A percentile compares a stretch with the other conserved stretches of the same genome.
These are phyloP conservation scores for Sphagnum tenellum DNA, from an alignment of 225 moss, liverwort and hornwort species.

Conservation along the genomic window DNA sequence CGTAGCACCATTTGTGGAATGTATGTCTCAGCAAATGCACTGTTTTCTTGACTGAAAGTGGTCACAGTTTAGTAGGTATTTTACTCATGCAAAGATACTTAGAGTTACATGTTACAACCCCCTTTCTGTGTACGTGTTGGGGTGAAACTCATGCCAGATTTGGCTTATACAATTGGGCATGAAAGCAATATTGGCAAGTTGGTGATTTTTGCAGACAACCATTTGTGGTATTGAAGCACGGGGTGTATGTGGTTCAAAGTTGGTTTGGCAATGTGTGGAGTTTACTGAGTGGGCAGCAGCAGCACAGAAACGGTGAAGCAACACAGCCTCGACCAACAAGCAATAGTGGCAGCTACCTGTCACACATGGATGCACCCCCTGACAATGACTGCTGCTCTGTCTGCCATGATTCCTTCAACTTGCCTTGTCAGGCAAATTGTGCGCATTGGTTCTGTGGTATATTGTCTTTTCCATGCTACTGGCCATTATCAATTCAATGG, in stretches of 20 bases:
- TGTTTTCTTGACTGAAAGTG: too few species aligned
- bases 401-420: conserved; percentile 78
- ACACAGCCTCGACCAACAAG: conserved; percentile 19
- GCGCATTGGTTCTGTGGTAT: conserved; percentile 98
- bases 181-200: too few species aligned
- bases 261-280: conserved; percentile 66
- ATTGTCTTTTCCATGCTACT: conserved; percentile 3
- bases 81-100: too few species aligned
- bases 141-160: too few species aligned
- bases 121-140: too few species aligned
- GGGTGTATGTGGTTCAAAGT: conserved; percentile 46
- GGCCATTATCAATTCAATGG: background rate
- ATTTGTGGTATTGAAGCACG: conserved; percentile 66
- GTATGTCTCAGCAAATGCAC: too few species aligned
- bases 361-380: conserved; percentile 77
- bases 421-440: conserved; percentile 94
- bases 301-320: background rate
- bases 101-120: too few species aligned
- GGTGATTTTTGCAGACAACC: conserved; percentile 48
- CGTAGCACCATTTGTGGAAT: too few species aligned
- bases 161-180: too few species aligned
- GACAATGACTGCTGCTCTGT: conserved; percentile 89
- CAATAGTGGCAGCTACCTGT: conserved; percentile 34
- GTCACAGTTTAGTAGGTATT: too few species aligned
- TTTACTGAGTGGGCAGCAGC: conserved; percentile 42